Conservation (phyloP, 768 basidiomycete genomes). For the Chalciporus piperatus region DNA sequence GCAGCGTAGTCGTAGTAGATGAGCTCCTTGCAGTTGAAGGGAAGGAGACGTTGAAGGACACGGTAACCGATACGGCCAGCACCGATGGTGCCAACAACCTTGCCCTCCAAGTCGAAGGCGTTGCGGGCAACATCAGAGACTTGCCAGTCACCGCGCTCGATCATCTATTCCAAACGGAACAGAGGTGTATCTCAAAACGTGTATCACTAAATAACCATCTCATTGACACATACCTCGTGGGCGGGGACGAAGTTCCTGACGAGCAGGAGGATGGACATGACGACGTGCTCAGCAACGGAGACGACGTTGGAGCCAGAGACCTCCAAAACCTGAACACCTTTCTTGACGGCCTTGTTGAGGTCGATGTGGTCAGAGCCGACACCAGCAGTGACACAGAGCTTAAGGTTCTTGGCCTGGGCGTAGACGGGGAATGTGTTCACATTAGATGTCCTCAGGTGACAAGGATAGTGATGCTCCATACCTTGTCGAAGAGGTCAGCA, state of each 20-base stretch:
- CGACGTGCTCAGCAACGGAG: constrained; percentile 87
- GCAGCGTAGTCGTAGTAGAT: constrained; percentile 86
- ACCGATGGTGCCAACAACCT: constrained; percentile 90
- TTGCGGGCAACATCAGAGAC: constrained; percentile 80
- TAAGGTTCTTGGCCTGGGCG: constrained; percentile 81
- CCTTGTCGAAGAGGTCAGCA: constrained; percentile 67
- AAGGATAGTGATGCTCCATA: constrained; percentile 18
- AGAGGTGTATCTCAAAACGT: neutral
- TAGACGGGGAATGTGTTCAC: neutral
- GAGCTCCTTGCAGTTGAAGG: constrained; percentile 88
- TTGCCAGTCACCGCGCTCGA: constrained; percentile 82
- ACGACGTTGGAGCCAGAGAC: constrained; percentile 89
- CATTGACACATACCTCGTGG: constrained; percentile 57
- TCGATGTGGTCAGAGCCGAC: constrained; percentile 91
- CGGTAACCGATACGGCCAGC: constrained; percentile 83
- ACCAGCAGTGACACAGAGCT: constrained; percentile 86
- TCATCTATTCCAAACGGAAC: constrained; percentile 49
- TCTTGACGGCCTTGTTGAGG: constrained; percentile 81
- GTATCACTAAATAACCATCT: too few relatives aligned
- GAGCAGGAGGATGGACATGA: constrained; percentile 87
- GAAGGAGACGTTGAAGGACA: constrained; percentile 73
- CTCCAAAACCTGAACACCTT: constrained; percentile 77
- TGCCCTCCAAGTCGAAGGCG: constrained; percentile 86
- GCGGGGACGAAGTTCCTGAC: constrained; percentile 89
- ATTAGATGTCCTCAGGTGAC: constrained; percentile 1